Evolutionary conservation across 2,329 filamentous ascomycete species (phyloP), one percentile per base, ranked within the genome.

Genomic region (Ceratocystiopsis sp.): DNA sequence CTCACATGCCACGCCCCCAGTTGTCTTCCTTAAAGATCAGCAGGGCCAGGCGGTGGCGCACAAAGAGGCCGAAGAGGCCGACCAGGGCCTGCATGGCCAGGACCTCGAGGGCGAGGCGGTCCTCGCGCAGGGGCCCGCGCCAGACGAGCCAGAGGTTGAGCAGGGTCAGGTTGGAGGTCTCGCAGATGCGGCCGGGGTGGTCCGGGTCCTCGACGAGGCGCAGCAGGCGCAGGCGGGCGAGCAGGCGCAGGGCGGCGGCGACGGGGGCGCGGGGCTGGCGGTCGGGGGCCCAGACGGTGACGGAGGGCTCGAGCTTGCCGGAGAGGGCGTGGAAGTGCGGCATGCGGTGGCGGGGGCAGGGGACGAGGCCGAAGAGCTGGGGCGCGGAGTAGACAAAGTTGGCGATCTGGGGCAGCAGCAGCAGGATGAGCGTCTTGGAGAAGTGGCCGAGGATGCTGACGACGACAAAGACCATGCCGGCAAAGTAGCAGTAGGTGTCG

Each of bases 401-500:
- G 72, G 93, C 86, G 53, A 93, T 82, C 63, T 98, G 91, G 14
- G 91, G 91, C 35, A 94, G 70, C 52, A 98, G 80, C 10, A 98
- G 70, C 41, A 98, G 73, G 44, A 94, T 73, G 38, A 98, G 71
- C 1, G 91, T 98, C 65, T 98, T 98, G 66, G 84, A 93, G 65
- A 98, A 98, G 65, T 98, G 91, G 19, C 91, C 91, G 42, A 95
- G 71, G 55, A 98, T 96, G 49, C 85, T 86, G 50, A 96, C 91
- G 38, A 95, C 87, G 43, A 89, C 91, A 58, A 98, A 98, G 35
- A 96, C 84, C 86, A 98, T 98, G 51, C 91, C 91, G 1, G 91
- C 91, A 61, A 98, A 95, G 65, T 98, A 98, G 71, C 91, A 98
- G 70, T 96, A 98, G 4, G 91, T 98, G 61, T 98, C 91, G 44